Percentiles rank a stretch among this genome's conserved stretches.
These are phyloP conservation scores for Yamadazyma akitaensis DNA, from an alignment of 805 yeast species.

Conservation along the genomic window DNA sequence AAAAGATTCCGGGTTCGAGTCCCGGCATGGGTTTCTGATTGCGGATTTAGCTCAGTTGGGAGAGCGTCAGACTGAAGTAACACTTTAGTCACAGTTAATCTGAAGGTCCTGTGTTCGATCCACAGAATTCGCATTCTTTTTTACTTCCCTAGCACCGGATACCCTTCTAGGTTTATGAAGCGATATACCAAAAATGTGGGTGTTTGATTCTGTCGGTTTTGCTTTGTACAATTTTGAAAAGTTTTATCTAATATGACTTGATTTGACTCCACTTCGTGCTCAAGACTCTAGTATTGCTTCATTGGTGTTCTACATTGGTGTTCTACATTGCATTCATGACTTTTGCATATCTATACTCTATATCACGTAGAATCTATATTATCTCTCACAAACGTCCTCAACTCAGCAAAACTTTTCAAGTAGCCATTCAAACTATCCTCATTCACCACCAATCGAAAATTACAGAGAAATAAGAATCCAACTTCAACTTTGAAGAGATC, in stretches of 20 bases:
- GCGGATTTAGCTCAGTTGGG: constrained; percentile 39
- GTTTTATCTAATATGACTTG: too few relatives aligned
- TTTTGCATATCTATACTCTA: neutral
- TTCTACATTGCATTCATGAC: neutral
- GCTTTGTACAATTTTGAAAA: too few relatives aligned
- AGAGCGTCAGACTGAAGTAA: constrained; percentile 37
- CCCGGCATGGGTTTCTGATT: constrained; percentile 38
- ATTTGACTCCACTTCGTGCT: too few relatives aligned
- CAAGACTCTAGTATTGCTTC: too few relatives aligned
- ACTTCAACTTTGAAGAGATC: constrained; percentile 39
- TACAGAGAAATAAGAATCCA: constrained; percentile 37
- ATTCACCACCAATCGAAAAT: constrained; percentile 35
- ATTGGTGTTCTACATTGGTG: too few relatives aligned
- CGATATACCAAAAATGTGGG: too few relatives aligned
- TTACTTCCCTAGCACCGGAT: constrained; percentile 7
- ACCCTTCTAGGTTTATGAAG: too few relatives aligned
- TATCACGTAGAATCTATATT: constrained; percentile 2
- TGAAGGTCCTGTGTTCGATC: constrained; percentile 90
- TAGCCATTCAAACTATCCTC: constrained; percentile 33
- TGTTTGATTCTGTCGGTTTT: too few relatives aligned
- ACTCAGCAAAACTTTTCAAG: constrained; percentile 28
- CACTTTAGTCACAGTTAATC: constrained; percentile 43
- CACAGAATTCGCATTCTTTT: constrained; percentile 61
- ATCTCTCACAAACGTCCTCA: constrained; percentile 22
- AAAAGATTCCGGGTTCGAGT: constrained; percentile 63